Evolutionary conservation across 2,329 filamentous ascomycete genomes (phyloP).

Genomic region (Cryphonectria radicalis): DNA sequence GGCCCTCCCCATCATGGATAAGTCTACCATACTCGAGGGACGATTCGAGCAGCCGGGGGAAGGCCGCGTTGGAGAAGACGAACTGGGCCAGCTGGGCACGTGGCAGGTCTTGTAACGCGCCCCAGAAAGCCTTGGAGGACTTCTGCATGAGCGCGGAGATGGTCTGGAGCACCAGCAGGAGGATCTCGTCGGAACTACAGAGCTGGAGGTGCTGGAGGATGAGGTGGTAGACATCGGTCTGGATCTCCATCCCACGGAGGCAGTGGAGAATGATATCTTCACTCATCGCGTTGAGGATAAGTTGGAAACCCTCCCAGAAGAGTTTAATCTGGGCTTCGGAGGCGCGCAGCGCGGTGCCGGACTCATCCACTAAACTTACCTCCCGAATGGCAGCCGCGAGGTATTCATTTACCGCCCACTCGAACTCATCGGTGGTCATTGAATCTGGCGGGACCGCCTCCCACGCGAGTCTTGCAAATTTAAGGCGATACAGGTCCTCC

Average conservation of each 20-base stretch:
- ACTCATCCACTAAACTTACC: constrained; percentile 18
- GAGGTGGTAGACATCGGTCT: constrained; percentile 71
- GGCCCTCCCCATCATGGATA: constrained; percentile 55
- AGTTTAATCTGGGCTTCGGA: constrained; percentile 61
- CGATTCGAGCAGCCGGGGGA: constrained; percentile 64
- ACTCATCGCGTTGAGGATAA: constrained; percentile 75
- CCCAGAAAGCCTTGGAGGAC: constrained; percentile 83
- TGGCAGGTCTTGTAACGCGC: constrained; percentile 79
- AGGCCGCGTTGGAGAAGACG: constrained; percentile 73
- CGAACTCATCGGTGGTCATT: constrained; percentile 76
- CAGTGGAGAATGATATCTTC: constrained; percentile 76
- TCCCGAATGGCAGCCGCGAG: constrained; percentile 65
- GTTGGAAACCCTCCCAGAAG: constrained; percentile 79
- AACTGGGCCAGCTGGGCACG: constrained; percentile 83
- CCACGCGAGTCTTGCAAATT: constrained; percentile 74
- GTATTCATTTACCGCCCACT: constrained; percentile 81
- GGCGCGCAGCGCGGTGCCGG: constrained; percentile 13
- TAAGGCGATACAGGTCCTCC: constrained; percentile 62
- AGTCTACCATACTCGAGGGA: constrained; percentile 60
- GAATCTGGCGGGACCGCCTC: constrained; percentile 62
- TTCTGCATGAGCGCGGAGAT: constrained; percentile 74
- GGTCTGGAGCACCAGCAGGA: constrained; percentile 71
- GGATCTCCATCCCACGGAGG: constrained; percentile 77
- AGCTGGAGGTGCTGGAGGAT: constrained; percentile 58
- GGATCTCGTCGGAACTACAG: constrained; percentile 58